A percentile compares a stretch with the other conserved stretches of the same genome.
Evolutionary conservation across 371 early-diverging fungal species (phyloP).

Genomic region (Mortierella sp.): DNA sequence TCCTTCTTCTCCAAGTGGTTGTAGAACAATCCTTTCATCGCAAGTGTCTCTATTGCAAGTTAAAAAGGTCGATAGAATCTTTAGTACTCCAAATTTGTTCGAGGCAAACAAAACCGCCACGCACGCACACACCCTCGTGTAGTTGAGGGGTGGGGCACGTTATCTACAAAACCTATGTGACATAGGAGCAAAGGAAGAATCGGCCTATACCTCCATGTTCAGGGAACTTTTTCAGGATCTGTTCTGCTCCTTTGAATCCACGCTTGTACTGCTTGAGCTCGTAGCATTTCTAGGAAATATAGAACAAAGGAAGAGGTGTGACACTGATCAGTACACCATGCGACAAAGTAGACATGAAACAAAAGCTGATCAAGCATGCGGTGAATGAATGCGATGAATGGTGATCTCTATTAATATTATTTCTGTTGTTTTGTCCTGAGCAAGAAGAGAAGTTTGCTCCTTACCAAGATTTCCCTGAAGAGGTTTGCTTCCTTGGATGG

Average conservation of each 20-base stretch:
- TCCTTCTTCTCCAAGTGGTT: conserved; percentile 91
- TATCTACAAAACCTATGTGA: background rate
- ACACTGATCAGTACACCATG: conserved; percentile 4
- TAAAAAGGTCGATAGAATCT: background rate
- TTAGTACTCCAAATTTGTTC: background rate
- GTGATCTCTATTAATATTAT: background rate
- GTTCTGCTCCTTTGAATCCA: conserved; percentile 91
- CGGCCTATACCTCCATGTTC: conserved; percentile 86
- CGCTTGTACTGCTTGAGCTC: conserved; percentile 95
- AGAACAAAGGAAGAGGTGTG: conserved; percentile 16
- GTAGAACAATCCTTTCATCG: conserved; percentile 95
- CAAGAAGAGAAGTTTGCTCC: background rate
- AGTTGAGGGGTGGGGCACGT: background rate
- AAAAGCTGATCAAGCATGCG: background rate
- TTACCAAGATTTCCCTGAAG: conserved; percentile 10
- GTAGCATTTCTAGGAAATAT: conserved; percentile 80
- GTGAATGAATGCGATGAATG: background rate
- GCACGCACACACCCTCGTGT: background rate
- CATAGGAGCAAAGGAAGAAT: background rate
- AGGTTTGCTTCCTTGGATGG: conserved; percentile 76
- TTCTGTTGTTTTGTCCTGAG: background rate
- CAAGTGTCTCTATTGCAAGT: conserved; percentile 83
- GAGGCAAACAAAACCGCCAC: background rate
- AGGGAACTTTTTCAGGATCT: conserved; percentile 92
- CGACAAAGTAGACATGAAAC: background rate